Percentiles rank a stretch among this genome's conserved stretches.
These are phyloP conservation scores for Prunus yedoensis DNA, from an alignment of 331 rosid genomes.

Conservation along the genomic window DNA sequence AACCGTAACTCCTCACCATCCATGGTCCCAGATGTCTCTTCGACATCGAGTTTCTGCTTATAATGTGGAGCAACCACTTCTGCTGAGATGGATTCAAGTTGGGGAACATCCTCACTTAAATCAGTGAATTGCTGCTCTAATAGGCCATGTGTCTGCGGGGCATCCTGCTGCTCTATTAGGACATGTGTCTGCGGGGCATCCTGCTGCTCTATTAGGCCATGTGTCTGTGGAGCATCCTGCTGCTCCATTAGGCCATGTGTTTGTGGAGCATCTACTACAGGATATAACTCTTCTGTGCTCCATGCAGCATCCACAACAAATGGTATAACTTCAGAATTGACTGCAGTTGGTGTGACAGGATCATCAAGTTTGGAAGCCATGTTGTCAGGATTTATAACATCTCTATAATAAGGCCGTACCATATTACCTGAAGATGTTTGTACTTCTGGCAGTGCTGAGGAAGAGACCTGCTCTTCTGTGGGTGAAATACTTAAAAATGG, in stretches of 20 bases:
- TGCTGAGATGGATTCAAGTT: constrained; percentile 35
- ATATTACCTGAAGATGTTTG: constrained; percentile 26
- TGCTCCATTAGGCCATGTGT: constrained; percentile 25
- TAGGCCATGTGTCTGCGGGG: constrained; percentile 25
- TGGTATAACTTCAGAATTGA: constrained; percentile 38
- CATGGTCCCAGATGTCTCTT: constrained; percentile 36
- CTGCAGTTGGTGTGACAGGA: constrained; percentile 28
- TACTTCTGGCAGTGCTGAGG: constrained; percentile 37
- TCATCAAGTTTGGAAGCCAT: constrained; percentile 26
- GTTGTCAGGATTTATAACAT: constrained; percentile 15
- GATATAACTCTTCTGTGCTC: constrained; percentile 31
- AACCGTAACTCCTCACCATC: constrained; percentile 34
- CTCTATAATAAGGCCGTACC: constrained; percentile 28
- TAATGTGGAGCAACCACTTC: constrained; percentile 29
- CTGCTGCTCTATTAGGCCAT: constrained; percentile 34
- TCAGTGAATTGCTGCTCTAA: constrained; percentile 32
- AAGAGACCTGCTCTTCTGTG: constrained; percentile 33
- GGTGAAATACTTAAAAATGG: constrained; percentile 5
- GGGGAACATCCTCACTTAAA: constrained; percentile 31
- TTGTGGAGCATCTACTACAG: constrained; percentile 22
- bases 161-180: constrained; percentile 36
- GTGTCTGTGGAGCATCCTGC: constrained; percentile 27
- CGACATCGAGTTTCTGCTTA: constrained; percentile 26
- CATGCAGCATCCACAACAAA: constrained; percentile 27
- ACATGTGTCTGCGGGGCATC: constrained; percentile 24